These are phyloP conservation scores for Vigna mungo DNA, from an alignment of 306 rosid genomes.

Conservation along the genomic window DNA sequence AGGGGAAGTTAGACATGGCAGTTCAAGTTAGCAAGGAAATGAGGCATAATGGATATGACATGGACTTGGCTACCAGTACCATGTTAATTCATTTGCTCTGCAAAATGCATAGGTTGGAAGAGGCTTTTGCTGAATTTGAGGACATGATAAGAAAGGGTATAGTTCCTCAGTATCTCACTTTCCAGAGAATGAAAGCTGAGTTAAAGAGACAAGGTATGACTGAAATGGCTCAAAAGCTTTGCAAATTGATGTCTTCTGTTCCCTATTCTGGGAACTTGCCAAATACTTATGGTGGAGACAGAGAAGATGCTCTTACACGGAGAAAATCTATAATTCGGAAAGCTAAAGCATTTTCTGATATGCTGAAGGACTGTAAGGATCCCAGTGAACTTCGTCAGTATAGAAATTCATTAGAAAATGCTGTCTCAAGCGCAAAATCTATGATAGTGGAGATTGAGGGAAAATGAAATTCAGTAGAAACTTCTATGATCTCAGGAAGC, in stretches of 20 bases:
- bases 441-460: slow-evolving; percentile 63
- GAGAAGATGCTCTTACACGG: slow-evolving; percentile 55
- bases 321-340: slow-evolving; percentile 68
- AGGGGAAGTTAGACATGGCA: slow-evolving; percentile 75
- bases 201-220: slow-evolving; percentile 68
- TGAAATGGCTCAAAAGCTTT: slow-evolving; percentile 67
- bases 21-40: slow-evolving; percentile 84
- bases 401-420: slow-evolving; percentile 55
- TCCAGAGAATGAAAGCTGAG: slow-evolving; percentile 66
- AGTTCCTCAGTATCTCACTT: slow-evolving; percentile 88
- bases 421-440: slow-evolving; percentile 54
- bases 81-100: slow-evolving; percentile 81
- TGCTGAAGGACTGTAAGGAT: slow-evolving; percentile 69
- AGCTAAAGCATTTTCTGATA: slow-evolving; percentile 76
- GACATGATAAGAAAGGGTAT: slow-evolving; percentile 84
- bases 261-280: slow-evolving; percentile 79
- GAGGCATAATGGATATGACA: slow-evolving; percentile 77
- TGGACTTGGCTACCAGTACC: slow-evolving; percentile 85
- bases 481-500: slow-evolving; percentile 24
- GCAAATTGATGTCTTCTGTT: slow-evolving; percentile 76
- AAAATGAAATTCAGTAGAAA: slow-evolving; percentile 41
- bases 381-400: slow-evolving; percentile 67
- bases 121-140: slow-evolving; percentile 75
- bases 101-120: slow-evolving; percentile 74
- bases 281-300: slow-evolving; percentile 58